Percentiles rank a stretch among this genome's conserved stretches.
Conservation (phyloP, 2,329 filamentous ascomycete species). For the Chaetomium sp. region DNA sequence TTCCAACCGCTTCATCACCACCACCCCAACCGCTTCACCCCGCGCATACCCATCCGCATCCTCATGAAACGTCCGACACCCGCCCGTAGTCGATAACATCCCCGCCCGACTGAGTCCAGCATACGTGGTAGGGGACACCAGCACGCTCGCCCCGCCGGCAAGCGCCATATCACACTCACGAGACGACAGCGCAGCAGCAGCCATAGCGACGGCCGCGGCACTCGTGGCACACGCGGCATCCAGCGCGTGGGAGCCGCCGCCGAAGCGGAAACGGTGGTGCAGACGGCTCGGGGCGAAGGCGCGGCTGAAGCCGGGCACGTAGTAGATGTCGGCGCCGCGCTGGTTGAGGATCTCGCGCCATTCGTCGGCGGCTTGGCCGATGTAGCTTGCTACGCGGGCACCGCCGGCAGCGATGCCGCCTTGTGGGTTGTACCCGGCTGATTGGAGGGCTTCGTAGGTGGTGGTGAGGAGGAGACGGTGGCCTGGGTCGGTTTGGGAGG, state of each 20-base stretch:
- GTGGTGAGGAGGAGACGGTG: background rate
- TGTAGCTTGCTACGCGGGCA: background rate
- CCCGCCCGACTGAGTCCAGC: background rate
- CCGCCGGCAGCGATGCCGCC: too few relatives aligned
- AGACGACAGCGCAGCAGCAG: background rate
- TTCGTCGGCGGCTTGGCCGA: background rate
- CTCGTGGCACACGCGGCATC: background rate
- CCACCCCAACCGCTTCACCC: background rate
- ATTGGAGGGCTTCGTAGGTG: background rate
- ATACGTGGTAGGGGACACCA: background rate
- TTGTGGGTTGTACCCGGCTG: background rate
- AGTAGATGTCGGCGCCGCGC: background rate
- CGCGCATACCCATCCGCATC: background rate
- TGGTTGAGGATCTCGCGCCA: background rate
- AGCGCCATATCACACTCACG: background rate
- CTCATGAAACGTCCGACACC: background rate
- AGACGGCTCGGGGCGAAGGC: background rate
- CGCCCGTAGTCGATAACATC: background rate
- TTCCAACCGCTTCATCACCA: background rate
- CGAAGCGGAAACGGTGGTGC: background rate
- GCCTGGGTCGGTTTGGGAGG: background rate
- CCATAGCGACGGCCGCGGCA: background rate
- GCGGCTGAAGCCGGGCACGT: background rate
- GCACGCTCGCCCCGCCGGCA: background rate
- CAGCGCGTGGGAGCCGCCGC: background rate